These are phyloP conservation scores for Penicillium pancosmium DNA, from an alignment of 495 filamentous ascomycete species.

Conservation along the genomic window DNA sequence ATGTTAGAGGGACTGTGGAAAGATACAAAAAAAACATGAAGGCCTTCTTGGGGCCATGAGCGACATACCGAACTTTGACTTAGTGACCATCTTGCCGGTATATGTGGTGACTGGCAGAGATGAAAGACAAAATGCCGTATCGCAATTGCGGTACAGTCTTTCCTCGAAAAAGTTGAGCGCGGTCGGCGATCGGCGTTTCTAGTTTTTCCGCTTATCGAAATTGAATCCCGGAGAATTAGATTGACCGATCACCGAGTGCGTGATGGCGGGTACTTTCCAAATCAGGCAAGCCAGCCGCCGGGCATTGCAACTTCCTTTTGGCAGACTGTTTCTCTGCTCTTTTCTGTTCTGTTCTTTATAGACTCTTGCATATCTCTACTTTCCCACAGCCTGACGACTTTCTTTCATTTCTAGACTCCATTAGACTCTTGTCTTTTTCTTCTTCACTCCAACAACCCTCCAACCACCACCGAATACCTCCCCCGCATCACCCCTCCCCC, in stretches of 20 bases:
- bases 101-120: constrained; percentile 7
- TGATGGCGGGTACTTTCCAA: constrained; percentile 18
- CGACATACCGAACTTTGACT: constrained; percentile 42
- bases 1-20: constrained; percentile 7
- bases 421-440: not conserved
- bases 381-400: not conserved
- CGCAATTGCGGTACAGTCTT: too few species aligned
- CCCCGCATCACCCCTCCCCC: constrained; percentile 25
- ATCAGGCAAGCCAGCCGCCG: constrained; percentile 17
- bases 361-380: constrained; percentile 5
- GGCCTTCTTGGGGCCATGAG: not conserved
- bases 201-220: too few species aligned
- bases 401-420: not conserved
- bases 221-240: constrained; percentile 26
- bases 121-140: constrained; percentile 11
- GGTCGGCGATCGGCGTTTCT: too few species aligned
- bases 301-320: not conserved
- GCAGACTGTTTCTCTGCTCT: constrained; percentile 6
- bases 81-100: constrained; percentile 47
- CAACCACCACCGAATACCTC: constrained; percentile 2
- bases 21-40: not conserved
- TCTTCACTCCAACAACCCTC: constrained; percentile 2
- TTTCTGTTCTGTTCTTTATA: constrained; percentile 15
- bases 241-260: constrained; percentile 44
- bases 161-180: constrained; percentile 35